These are phyloP conservation scores for Penicillium argentinense DNA, from an alignment of 495 filamentous ascomycete genomes.

Conservation along the genomic window DNA sequence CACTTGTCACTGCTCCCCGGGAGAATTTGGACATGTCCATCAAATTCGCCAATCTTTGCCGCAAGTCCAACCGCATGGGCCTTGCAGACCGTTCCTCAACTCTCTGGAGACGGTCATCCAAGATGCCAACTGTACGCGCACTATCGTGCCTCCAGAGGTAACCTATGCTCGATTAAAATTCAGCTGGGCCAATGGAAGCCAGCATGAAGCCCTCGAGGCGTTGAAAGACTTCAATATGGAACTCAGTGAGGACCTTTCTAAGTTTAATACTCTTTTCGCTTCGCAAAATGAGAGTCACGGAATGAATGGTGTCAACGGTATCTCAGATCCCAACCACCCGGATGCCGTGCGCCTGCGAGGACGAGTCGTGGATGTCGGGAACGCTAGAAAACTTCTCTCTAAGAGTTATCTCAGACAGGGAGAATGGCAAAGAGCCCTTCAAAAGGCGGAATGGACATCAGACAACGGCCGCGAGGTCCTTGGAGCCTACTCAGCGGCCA, in stretches of 20 bases:
- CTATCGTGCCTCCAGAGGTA: conserved; percentile 68
- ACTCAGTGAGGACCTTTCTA: conserved; percentile 71
- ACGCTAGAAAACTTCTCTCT: conserved; percentile 72
- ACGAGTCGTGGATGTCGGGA: conserved; percentile 43
- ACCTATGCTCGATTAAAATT: conserved; percentile 93
- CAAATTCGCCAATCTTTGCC: conserved; percentile 96
- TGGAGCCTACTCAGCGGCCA: conserved; percentile 83
- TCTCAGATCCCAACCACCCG: conserved; percentile 44
- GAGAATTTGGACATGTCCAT: conserved; percentile 99
- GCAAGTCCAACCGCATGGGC: conserved; percentile 90
- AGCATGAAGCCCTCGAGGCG: conserved; percentile 70
- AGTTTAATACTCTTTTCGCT: conserved; percentile 54
- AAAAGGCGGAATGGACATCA: conserved; percentile 83
- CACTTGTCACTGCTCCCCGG: conserved; percentile 81
- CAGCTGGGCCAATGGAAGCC: conserved; percentile 77
- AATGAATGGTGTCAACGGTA: conserved; percentile 63
- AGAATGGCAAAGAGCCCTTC: conserved; percentile 84
- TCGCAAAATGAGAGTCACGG: conserved; percentile 44
- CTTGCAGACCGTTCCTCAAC: conserved; percentile 94
- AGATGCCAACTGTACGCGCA: conserved; percentile 53
- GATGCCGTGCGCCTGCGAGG: conserved; percentile 39
- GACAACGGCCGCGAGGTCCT: conserved; percentile 71
- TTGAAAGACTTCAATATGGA: conserved; percentile 80
- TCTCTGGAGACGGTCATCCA: conserved; percentile 63
- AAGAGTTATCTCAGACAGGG: conserved; percentile 95